Conservation (phyloP, 768 basidiomycete species). For the Guyanaporus albipodus region DNA sequence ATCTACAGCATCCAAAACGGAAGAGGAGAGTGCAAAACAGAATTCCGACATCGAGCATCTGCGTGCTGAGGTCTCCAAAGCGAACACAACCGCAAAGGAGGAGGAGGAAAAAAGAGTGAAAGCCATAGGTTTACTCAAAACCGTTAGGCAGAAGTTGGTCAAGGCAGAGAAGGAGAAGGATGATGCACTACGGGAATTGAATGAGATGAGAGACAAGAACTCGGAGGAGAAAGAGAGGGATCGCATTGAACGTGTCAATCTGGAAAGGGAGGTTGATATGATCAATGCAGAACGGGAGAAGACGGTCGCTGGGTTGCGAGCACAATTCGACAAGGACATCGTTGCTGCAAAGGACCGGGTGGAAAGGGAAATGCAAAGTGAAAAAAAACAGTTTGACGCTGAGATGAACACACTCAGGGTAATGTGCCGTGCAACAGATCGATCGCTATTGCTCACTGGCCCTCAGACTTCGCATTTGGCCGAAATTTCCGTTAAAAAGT, state of each 20-base stretch:
- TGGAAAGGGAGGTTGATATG: constrained; percentile 63
- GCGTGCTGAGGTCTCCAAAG: constrained; percentile 58
- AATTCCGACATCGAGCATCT: constrained; percentile 56
- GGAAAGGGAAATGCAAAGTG: constrained; percentile 67
- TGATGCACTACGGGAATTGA: constrained; percentile 60
- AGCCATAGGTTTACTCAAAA: constrained; percentile 88
- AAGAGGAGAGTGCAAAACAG: constrained; percentile 47
- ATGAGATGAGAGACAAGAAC: constrained; percentile 48
- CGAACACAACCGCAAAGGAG: constrained; percentile 68
- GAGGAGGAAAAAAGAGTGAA: constrained; percentile 98
- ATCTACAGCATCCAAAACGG: constrained; percentile 41
- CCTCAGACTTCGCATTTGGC: constrained; percentile 62
- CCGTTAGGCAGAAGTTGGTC: constrained; percentile 94
- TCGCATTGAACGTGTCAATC: constrained; percentile 43
- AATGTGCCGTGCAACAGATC: neutral
- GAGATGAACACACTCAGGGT: constrained; percentile 77
- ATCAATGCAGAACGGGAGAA: constrained; percentile 61
- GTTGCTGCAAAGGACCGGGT: constrained; percentile 54
- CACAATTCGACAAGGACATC: constrained; percentile 73
- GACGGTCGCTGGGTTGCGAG: constrained; percentile 52
- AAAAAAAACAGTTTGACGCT: constrained; percentile 71
- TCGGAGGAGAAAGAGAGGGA: constrained; percentile 44
- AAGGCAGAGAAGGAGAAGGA: constrained; percentile 94
- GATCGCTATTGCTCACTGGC: constrained; percentile 3
- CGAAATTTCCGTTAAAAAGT: constrained; percentile 56